A percentile compares a stretch with the other conserved stretches of the same genome.
phyloP scores from a whole-genome alignment of 2,329 filamentous ascomycete genomes.

The Botrytis squamosa region DNA sequence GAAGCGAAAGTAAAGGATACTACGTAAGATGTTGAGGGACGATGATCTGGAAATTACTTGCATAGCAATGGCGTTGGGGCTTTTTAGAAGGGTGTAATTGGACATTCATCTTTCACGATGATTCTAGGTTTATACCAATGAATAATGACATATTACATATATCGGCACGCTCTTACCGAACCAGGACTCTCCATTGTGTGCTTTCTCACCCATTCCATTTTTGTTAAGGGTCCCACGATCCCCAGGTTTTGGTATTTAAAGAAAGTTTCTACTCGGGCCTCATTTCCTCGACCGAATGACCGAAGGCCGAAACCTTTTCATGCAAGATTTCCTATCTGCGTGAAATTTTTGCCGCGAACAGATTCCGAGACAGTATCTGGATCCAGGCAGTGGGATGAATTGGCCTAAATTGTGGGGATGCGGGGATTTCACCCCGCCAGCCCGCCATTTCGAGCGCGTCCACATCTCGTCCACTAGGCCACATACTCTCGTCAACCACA shows the following conservation, averaged over 20 bases:
- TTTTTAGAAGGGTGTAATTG: conserved; percentile 1
- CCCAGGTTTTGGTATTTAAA: not conserved
- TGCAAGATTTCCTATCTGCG: not conserved
- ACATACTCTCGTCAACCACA: not conserved
- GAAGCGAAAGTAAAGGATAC: not conserved
- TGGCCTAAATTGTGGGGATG: conserved; percentile 2
- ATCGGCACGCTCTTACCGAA: not conserved
- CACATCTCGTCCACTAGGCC: not conserved
- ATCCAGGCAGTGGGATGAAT: not conserved
- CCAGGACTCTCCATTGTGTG: not conserved
- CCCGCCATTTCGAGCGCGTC: conserved; percentile 10
- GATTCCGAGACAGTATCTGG: not conserved
- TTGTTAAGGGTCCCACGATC: not conserved
- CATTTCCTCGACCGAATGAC: not conserved
- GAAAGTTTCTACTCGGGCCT: not conserved
- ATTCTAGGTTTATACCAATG: conserved; percentile 9
- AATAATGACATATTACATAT: not conserved
- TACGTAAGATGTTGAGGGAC: not conserved
- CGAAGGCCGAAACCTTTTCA: not conserved
- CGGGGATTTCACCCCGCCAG: not conserved
- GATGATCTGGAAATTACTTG: conserved; percentile 10
- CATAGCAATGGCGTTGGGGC: conserved; percentile 20
- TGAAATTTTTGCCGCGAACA: not conserved
- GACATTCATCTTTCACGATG: conserved; percentile 10
- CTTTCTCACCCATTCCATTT: too few species aligned